These are phyloP conservation scores for Chalara sp. DNA, from an alignment of 2,329 filamentous ascomycete species.

Conservation along the genomic window DNA sequence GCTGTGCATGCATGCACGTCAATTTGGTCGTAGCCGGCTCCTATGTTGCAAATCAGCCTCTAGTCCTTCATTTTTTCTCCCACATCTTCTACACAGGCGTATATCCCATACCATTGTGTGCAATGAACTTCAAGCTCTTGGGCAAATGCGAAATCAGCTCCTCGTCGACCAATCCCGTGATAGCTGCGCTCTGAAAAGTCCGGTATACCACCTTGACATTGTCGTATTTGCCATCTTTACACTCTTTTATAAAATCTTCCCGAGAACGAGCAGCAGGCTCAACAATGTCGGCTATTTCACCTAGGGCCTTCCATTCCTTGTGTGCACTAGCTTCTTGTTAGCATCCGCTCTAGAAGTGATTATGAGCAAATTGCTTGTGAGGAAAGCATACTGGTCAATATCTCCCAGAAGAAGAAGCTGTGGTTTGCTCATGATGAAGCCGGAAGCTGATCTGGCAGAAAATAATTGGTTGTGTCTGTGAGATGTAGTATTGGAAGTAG, in stretches of 20 bases:
- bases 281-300: conserved; percentile 57
- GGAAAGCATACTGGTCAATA: conserved; percentile 52
- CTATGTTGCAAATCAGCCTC: conserved; percentile 30
- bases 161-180: conserved; percentile 65
- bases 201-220: conserved; percentile 61
- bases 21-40: conserved; percentile 81
- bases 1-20: conserved; percentile 65
- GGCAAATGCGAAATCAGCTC: conserved; percentile 58
- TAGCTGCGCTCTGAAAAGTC: conserved; percentile 56
- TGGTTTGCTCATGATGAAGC: conserved; percentile 34
- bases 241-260: conserved; percentile 62
- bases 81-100: background rate
- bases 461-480: background rate
- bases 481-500: background rate
- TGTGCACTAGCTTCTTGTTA: conserved; percentile 45
- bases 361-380: background rate
- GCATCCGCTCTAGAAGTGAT: background rate
- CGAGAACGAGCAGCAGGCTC: conserved; percentile 54
- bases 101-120: conserved; percentile 46
- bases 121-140: conserved; percentile 47
- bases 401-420: conserved; percentile 57
- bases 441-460: background rate
- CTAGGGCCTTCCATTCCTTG: conserved; percentile 55
- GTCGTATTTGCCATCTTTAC: conserved; percentile 56
- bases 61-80: background rate